Base-by-base conservation (phyloP, 208 protist genomes). In the Wallacemonas sp. region DNA sequence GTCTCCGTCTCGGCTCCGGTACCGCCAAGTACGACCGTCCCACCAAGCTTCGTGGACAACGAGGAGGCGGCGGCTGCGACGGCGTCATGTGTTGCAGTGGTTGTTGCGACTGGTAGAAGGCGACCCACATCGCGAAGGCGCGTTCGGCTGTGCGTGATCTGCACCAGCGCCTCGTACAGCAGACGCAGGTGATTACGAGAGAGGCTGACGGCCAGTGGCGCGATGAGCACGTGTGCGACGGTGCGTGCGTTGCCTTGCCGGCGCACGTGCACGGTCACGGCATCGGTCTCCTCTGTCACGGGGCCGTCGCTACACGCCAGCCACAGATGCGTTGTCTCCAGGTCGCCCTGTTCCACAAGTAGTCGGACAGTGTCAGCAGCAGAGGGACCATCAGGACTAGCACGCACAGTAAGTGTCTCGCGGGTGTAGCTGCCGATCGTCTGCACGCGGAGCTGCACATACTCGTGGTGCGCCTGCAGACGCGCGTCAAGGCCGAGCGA, bases 271-370 rank as follows among this genome's bases (percentile, higher is more conserved):
- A 79, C 46, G 2, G 73, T 32, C 2, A 79, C 9, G 16, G 61
- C 68, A 30, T 74, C 64, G 26, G 61, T 60, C 1, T 44, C 23
- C 34, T 66, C 44, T 24, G 68, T 79, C 44, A 83, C 78, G 32
- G 44, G 38, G 21, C 72, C 77, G 60, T 65, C 68, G 57, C 78
- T 74, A 56, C 67, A 75, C 1, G 74, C 41, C 9, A 83, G 62
- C 24, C 48, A 65, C 24, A 83, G 34, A 58, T 79, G 69, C 19
- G 57, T 57, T 1, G 78, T 41, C n/a, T 60, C 58, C 1, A 83
- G 29, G 23, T 79, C 72, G 1, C 77, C 77, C 26, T 32, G 17
- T 46, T 83, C 77, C 41, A 75, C 77, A 14, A 78, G 44, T 23
- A 82, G 75, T 36, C 73, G 58, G 34, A 67, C 32, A 34, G 55